Percentiles rank a stretch among this genome's conserved stretches.
Conservation (phyloP, 1,284 basidiomycete species). For the Taiwanofungus camphoratus region DNA sequence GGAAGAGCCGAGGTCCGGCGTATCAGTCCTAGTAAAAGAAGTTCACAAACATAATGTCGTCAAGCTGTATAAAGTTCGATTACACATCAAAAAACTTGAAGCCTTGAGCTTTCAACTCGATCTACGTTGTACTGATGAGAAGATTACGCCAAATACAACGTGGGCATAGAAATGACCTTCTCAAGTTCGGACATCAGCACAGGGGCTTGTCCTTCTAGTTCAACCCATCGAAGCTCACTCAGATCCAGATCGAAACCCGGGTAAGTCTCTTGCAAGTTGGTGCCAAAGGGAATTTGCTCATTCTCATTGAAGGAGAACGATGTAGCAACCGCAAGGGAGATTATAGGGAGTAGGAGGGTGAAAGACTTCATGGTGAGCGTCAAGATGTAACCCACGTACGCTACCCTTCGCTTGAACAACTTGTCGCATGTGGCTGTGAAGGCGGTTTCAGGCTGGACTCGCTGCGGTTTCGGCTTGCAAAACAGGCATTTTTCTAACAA, state of each 20-base stretch:
- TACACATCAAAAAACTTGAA: conserved; percentile 87
- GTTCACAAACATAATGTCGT: conserved; percentile 14
- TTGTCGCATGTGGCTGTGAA: no score
- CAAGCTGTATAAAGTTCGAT: conserved; percentile 22
- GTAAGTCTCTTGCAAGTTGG: conserved; percentile 15
- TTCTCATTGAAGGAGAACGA: conserved; percentile 17
- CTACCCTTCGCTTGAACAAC: no score
- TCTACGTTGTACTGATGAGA: conserved; percentile 38
- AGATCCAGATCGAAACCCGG: conserved; percentile 59
- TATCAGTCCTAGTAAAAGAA: conserved; percentile 59
- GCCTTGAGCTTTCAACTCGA: conserved; percentile 70
- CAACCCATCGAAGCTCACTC: conserved; percentile 65
- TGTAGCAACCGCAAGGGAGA: conserved; percentile 20
- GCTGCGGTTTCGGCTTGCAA: no score
- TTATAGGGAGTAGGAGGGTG: conserved; percentile 32
- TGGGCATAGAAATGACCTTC: conserved; percentile 45
- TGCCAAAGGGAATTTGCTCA: conserved; percentile 19
- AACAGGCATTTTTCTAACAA: no score
- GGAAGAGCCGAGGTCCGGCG: conserved; percentile 51
- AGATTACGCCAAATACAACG: conserved; percentile 1
- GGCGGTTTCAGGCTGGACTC: no score
- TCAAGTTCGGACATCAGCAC: conserved; percentile 80
- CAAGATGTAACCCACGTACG: no score
- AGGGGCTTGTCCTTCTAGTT: conserved; percentile 60
- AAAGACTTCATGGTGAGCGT: conserved; percentile 50